phyloP scores from a whole-genome alignment of 2,329 filamentous ascomycete genomes.

The Phoma sp. region DNA sequence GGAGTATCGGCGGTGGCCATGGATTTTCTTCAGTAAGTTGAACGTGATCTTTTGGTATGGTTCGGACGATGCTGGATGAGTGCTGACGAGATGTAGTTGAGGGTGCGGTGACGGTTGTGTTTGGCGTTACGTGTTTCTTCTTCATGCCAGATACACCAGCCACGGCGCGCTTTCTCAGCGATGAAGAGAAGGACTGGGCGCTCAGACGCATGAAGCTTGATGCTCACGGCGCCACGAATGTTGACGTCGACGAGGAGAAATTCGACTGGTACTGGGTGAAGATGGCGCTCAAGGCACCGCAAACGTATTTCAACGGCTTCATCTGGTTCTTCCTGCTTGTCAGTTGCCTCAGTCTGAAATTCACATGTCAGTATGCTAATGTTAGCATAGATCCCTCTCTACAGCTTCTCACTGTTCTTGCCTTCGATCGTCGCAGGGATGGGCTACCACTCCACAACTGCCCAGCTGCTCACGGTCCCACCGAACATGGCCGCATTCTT shows the following conservation, averaged over 20 bases:
- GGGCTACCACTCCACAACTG: slow-evolving; percentile 49
- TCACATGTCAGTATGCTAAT: slow-evolving; percentile 7
- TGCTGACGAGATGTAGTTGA: slow-evolving; percentile 42
- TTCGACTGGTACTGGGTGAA: slow-evolving; percentile 54
- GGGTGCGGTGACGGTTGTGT: slow-evolving; percentile 37
- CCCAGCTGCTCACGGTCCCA: slow-evolving; percentile 50
- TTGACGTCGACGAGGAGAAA: slow-evolving; percentile 47
- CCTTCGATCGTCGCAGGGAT: slow-evolving; percentile 50
- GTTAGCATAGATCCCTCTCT: background rate
- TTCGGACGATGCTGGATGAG: background rate
- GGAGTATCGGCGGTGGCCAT: slow-evolving; percentile 49
- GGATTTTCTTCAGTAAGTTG: slow-evolving; percentile 32
- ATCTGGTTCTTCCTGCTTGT: slow-evolving; percentile 50
- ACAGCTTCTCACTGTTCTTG: slow-evolving; percentile 49
- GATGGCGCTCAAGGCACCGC: slow-evolving; percentile 38
- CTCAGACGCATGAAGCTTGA: slow-evolving; percentile 40
- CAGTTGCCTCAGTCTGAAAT: no score
- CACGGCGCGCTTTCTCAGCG: slow-evolving; percentile 43
- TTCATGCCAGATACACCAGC: slow-evolving; percentile 58
- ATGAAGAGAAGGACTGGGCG: slow-evolving; percentile 37
- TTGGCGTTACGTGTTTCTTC: slow-evolving; percentile 59
- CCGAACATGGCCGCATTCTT: slow-evolving; percentile 54
- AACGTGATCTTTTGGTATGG: background rate
- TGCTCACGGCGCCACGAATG: slow-evolving; percentile 31
- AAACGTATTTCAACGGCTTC: slow-evolving; percentile 51